These are phyloP conservation scores for Tolypocladium cylindrosporum DNA, from an alignment of 2,329 filamentous ascomycete genomes.

Conservation along the genomic window DNA sequence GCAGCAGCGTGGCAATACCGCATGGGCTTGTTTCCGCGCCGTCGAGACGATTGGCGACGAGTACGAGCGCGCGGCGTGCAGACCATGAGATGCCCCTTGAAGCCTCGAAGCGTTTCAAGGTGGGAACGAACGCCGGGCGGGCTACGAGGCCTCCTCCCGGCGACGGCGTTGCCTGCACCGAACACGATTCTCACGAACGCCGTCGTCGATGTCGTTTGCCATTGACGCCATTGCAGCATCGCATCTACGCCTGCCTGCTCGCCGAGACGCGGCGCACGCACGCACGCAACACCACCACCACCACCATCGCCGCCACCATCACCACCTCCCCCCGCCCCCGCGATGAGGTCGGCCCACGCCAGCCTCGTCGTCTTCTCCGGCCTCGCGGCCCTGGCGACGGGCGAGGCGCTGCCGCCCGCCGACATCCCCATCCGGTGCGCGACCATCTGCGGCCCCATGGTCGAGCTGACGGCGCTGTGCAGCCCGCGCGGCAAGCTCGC, in stretches of 20 bases:
- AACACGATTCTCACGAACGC: neutral
- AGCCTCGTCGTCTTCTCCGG: conserved; percentile 16
- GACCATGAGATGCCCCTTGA: neutral
- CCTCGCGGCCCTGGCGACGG: conserved; percentile 16
- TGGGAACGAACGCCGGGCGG: neutral
- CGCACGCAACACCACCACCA: neutral
- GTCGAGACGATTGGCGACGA: neutral
- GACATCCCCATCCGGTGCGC: conserved; percentile 29
- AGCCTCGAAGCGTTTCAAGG: neutral
- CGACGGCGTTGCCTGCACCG: neutral
- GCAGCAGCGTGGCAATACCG: neutral
- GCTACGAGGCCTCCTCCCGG: neutral
- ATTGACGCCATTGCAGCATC: neutral
- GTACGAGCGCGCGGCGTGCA: neutral
- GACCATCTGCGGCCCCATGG: conserved; percentile 31
- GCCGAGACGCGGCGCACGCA: neutral
- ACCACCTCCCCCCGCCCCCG: neutral
- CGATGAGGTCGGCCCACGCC: conserved; percentile 17
- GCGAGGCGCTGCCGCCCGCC: conserved; percentile 21
- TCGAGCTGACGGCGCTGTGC: conserved; percentile 29
- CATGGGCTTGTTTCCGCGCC: neutral
- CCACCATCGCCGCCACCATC: neutral
- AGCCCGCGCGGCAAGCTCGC: conserved; percentile 7
- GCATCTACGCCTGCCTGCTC: neutral
- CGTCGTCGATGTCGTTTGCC: neutral